phyloP scores from a whole-genome alignment of 1,284 basidiomycete genomes.

The Cutaneotrichosporon cutaneum region DNA sequence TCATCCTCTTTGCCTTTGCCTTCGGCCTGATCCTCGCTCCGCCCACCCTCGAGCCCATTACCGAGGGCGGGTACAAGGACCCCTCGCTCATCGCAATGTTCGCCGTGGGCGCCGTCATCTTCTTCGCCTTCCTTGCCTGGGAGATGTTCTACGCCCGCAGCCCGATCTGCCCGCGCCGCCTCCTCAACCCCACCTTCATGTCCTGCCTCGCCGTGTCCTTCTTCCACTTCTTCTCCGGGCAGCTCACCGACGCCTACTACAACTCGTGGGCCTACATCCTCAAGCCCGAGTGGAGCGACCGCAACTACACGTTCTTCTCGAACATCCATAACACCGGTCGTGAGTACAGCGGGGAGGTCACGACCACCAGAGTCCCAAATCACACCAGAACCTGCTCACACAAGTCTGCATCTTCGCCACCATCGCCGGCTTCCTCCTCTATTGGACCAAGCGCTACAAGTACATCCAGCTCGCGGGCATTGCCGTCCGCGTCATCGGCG shows the following conservation, averaged over 20 bases:
- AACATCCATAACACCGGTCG: conserved; percentile 42
- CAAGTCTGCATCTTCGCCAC: conserved; percentile 46
- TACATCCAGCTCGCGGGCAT: conserved; percentile 40
- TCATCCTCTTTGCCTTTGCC: conserved; percentile 64
- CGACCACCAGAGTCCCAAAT: too few relatives aligned
- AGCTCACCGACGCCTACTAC: conserved; percentile 50
- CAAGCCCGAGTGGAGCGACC: conserved; percentile 34
- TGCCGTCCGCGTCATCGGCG: conserved; percentile 33
- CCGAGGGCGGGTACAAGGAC: conserved; percentile 51
- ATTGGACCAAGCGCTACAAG: conserved; percentile 55
- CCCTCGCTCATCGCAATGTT: conserved; percentile 50
- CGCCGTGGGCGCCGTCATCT: conserved; percentile 50
- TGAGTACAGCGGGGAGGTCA: background rate
- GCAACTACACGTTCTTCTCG: conserved; percentile 37
- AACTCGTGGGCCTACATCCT: conserved; percentile 51
- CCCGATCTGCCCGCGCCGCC: conserved; percentile 58
- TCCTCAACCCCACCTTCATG: conserved; percentile 58
- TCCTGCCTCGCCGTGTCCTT: conserved; percentile 46
- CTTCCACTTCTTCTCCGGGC: conserved; percentile 49
- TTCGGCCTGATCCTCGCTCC: conserved; percentile 67
- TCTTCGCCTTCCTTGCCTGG: conserved; percentile 54
- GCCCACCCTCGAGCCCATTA: conserved; percentile 59
- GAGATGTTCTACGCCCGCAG: conserved; percentile 53
- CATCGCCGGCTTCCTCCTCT: conserved; percentile 48
- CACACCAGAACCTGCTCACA: too few relatives aligned